These are phyloP conservation scores for Bretschneidera sinensis DNA, from an alignment of 345 rosid species.

Conservation along the genomic window DNA sequence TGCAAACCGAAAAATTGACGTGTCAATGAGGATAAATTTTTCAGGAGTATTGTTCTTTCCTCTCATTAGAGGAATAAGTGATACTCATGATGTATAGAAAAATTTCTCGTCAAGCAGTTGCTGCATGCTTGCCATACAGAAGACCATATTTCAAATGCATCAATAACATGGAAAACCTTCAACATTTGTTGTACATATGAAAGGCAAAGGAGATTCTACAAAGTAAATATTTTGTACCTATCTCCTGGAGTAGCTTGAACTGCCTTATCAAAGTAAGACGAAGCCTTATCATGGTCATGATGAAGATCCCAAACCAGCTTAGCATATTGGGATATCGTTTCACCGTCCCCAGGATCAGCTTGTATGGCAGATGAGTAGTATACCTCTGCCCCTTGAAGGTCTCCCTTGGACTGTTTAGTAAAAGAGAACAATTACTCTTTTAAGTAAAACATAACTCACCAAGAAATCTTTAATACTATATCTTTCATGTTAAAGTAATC, in stretches of 20 bases:
- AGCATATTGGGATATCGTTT: slow-evolving; percentile 57
- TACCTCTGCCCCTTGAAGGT: slow-evolving; percentile 36
- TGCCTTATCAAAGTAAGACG: slow-evolving; percentile 53
- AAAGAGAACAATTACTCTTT: slow-evolving; percentile 1
- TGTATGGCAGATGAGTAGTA: slow-evolving; percentile 37
- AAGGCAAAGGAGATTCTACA: background rate
- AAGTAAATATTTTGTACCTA: slow-evolving; percentile 47
- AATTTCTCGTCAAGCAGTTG: no score
- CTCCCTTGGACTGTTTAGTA: slow-evolving; percentile 41
- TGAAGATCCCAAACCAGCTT: slow-evolving; percentile 59
- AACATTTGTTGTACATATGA: no score
- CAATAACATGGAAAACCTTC: background rate
- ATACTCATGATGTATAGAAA: no score
- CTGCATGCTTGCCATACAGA: no score
- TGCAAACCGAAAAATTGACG: no score
- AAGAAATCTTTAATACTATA: background rate
- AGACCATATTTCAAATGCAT: no score
- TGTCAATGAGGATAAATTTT: no score
- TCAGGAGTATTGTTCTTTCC: no score
- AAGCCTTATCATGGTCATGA: slow-evolving; percentile 55
- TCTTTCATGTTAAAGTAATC: no score
- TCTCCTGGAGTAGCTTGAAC: slow-evolving; percentile 54
- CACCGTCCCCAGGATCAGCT: slow-evolving; percentile 57
- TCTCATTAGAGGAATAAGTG: no score
- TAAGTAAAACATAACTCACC: background rate